Evolutionary conservation across 2,329 filamentous ascomycete genomes (phyloP).

Genomic region (Periconia sp.): DNA sequence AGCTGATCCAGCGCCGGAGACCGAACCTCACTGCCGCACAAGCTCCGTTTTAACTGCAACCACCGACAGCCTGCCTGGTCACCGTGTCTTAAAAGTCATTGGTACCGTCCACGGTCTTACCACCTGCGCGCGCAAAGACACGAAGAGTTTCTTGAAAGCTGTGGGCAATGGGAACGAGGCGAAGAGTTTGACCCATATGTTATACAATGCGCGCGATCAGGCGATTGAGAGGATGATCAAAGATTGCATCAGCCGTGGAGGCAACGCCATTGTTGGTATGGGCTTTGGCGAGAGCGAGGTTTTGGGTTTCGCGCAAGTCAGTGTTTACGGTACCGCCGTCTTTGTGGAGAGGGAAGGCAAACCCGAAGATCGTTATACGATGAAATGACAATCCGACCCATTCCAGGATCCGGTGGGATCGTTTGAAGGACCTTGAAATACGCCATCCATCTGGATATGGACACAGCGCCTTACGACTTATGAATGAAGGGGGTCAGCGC

Average conservation of each 20-base stretch:
- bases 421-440: background rate
- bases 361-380: constrained; percentile 24
- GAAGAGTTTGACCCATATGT: constrained; percentile 35
- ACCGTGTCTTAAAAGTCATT: constrained; percentile 31
- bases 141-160: constrained; percentile 41
- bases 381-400: constrained; percentile 16
- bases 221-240: constrained; percentile 42
- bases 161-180: constrained; percentile 37
- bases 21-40: constrained; percentile 35
- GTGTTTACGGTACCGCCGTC: constrained; percentile 38
- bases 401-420: constrained; percentile 3
- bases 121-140: constrained; percentile 40
- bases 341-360: constrained; percentile 33
- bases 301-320: constrained; percentile 41
- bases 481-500: constrained; percentile 4
- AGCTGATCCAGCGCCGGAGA: constrained; percentile 19
- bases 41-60: constrained; percentile 37
- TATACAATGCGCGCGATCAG: constrained; percentile 42
- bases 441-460: constrained; percentile 8
- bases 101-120: constrained; percentile 41
- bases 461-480: no score
- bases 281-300: constrained; percentile 40
- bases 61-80: constrained; percentile 31
- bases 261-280: constrained; percentile 40
- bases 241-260: constrained; percentile 39